Evolutionary conservation across 2,329 filamentous ascomycete species (phyloP).

Genomic region (Fusarium chlamydosporum): DNA sequence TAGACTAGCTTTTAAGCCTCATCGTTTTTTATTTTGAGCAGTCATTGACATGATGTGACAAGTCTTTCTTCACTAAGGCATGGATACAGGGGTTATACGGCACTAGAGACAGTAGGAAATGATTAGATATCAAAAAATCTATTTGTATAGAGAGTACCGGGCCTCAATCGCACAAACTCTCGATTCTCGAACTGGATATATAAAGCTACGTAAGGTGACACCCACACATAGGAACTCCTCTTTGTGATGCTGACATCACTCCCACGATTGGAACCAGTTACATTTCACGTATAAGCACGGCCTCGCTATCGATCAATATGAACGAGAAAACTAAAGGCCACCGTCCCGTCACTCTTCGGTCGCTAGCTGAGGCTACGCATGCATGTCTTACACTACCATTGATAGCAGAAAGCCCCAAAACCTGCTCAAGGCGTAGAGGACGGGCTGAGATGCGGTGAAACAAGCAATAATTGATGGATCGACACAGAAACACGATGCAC

Average conservation of each 20-base stretch:
- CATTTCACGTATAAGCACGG: background rate
- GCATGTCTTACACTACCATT: conserved; percentile 20
- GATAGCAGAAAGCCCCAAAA: conserved; percentile 1
- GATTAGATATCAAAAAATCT: too few species aligned
- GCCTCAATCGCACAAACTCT: background rate
- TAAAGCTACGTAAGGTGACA: background rate
- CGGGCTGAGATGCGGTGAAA: conserved; percentile 7
- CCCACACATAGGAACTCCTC: background rate
- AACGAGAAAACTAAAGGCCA: background rate
- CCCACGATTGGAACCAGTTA: background rate
- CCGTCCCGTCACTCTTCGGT: background rate
- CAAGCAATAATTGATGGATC: background rate
- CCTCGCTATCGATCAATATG: background rate
- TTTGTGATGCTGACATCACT: background rate
- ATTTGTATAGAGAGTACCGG: background rate
- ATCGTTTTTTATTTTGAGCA: background rate
- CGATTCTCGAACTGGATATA: too few species aligned
- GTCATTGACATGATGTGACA: background rate
- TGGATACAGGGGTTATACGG: too few species aligned
- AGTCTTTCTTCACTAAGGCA: background rate
- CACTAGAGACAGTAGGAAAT: too few species aligned
- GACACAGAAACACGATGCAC: background rate
- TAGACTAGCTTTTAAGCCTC: conserved; percentile 19
- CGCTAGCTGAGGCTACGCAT: conserved; percentile 15
- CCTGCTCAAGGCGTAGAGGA: background rate